Conservation (phyloP, 2,329 filamentous ascomycete genomes). For the Talaromyces piceae region DNA sequence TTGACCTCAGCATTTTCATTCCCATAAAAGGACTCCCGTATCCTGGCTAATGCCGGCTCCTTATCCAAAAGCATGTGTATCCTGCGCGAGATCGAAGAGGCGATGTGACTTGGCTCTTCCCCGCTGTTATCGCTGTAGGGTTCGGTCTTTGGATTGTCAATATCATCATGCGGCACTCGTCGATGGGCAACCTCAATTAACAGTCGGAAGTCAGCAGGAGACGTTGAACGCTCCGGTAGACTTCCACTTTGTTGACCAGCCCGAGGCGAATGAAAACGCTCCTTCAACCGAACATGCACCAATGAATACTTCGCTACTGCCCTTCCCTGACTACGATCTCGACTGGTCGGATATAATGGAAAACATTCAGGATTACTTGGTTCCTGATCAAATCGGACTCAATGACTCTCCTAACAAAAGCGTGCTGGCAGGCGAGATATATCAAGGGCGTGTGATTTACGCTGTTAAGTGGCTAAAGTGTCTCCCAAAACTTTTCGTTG, state of each 20-base stretch:
- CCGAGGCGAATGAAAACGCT: background rate
- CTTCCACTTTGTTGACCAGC: background rate
- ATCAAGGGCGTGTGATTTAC: constrained; percentile 7
- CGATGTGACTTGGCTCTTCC: constrained; percentile 5
- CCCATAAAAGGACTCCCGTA: too few relatives aligned
- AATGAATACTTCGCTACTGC: constrained; percentile 1
- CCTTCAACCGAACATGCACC: background rate
- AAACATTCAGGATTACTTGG: constrained; percentile 4
- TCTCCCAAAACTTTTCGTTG: background rate
- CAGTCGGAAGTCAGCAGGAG: background rate
- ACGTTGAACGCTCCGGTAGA: too few relatives aligned
- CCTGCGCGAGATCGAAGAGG: constrained; percentile 8
- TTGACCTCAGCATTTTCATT: too few relatives aligned
- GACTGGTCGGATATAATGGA: constrained; percentile 10
- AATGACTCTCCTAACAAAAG: constrained; percentile 1
- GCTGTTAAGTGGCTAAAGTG: constrained; percentile 5
- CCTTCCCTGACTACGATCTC: constrained; percentile 7
- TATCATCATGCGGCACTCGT: background rate
- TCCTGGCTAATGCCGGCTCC: constrained; percentile 8
- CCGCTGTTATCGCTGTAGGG: constrained; percentile 8
- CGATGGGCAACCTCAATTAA: background rate
- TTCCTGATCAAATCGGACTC: constrained; percentile 3
- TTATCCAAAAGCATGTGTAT: constrained; percentile 2
- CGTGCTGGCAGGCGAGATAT: constrained; percentile 7
- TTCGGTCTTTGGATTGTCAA: constrained; percentile 6